These are phyloP conservation scores for Boletus mariae DNA, from an alignment of 1,284 basidiomycete species.

Conservation along the genomic window DNA sequence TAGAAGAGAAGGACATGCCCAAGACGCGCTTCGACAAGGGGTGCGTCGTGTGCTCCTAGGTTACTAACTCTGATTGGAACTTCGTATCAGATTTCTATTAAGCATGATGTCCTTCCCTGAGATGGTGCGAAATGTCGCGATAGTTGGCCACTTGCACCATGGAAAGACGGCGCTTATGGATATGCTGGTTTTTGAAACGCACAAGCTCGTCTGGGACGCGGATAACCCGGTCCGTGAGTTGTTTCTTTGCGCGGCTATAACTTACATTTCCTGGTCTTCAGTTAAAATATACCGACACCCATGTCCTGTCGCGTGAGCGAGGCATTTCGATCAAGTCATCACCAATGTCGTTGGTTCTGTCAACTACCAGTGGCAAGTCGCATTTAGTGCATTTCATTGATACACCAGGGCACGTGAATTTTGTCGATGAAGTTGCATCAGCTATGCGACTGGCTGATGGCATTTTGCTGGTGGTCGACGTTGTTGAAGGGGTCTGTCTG, in stretches of 20 bases:
- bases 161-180: constrained; percentile 97
- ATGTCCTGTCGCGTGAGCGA: constrained; percentile 83
- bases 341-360: constrained; percentile 91
- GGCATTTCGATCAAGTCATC: constrained; percentile 96
- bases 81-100: constrained; percentile 72
- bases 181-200: constrained; percentile 96
- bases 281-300: constrained; percentile 95
- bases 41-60: constrained; percentile 44
- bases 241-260: constrained; percentile 14
- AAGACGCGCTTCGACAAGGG: constrained; percentile 92
- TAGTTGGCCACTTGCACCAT: constrained; percentile 95
- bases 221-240: constrained; percentile 69
- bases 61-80: constrained; percentile 12
- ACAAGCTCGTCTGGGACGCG: constrained; percentile 90
- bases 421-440: constrained; percentile 93
- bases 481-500: constrained; percentile 82
- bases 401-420: constrained; percentile 98
- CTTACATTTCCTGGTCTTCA: constrained; percentile 24
- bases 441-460: constrained; percentile 90
- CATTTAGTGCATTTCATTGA: constrained; percentile 93
- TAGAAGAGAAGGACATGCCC: constrained; percentile 91
- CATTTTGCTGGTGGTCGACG: constrained; percentile 91
- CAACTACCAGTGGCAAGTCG: constrained; percentile 88
- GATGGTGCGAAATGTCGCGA: constrained; percentile 92
- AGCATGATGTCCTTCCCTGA: constrained; percentile 91